phyloP scores from a whole-genome alignment of 768 basidiomycete genomes.

The Tricholoma flavovirens region DNA sequence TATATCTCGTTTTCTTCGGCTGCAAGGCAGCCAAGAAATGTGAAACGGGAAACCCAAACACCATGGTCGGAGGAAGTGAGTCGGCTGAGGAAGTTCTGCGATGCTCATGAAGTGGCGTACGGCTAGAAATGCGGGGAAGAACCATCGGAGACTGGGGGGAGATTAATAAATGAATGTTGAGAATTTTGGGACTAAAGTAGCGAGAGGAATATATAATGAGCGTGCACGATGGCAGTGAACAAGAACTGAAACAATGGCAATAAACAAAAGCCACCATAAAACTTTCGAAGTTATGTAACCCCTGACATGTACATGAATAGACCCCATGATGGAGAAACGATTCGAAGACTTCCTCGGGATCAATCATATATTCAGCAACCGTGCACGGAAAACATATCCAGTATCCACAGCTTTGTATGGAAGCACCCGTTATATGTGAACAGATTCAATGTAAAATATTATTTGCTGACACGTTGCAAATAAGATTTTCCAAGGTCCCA shows the following conservation, averaged over 20 bases:
- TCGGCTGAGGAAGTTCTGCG: conserved; percentile 17
- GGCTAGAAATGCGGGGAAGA: conserved; percentile 22
- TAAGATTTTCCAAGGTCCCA: too few species aligned
- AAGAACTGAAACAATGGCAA: neutral
- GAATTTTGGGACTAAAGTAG: neutral
- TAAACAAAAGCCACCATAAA: too few species aligned
- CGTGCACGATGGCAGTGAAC: conserved; percentile 3
- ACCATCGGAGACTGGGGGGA: conserved; percentile 15
- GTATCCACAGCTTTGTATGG: too few species aligned
- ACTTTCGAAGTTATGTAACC: too few species aligned
- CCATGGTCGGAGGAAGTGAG: conserved; percentile 11
- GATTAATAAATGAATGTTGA: conserved; percentile 1
- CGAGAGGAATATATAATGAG: conserved; percentile 3
- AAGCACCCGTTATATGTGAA: too few species aligned
- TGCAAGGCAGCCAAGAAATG: conserved; percentile 28
- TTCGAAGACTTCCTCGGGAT: too few species aligned
- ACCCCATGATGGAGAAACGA: too few species aligned
- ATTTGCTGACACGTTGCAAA: too few species aligned
- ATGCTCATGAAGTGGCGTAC: conserved; percentile 29
- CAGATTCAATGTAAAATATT: too few species aligned
- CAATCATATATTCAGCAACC: too few species aligned
- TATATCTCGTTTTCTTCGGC: conserved; percentile 44
- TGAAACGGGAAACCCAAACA: conserved; percentile 15
- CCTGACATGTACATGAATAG: too few species aligned
- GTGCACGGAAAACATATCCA: too few species aligned